A percentile compares a stretch with the other conserved stretches of the same genome.
Evolutionary conservation across 2,329 filamentous ascomycete genomes (phyloP).

Genomic region (Scopulariopsis brevicaulis): DNA sequence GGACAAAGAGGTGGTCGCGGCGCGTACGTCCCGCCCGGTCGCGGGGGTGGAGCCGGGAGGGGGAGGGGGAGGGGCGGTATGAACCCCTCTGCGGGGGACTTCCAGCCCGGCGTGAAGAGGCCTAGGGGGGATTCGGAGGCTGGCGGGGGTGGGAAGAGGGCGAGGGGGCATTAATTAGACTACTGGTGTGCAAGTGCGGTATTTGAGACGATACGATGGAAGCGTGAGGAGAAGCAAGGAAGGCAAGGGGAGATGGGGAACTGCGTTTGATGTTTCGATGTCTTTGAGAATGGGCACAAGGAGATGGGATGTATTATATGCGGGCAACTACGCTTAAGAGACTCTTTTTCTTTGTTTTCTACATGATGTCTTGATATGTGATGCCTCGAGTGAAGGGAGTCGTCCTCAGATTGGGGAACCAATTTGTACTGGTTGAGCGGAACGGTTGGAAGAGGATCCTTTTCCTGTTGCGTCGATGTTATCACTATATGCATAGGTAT

Average conservation of each 20-base stretch:
- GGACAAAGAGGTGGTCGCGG: slow-evolving; percentile 25
- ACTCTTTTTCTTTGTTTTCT: neutral
- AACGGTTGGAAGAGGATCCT: too few relatives aligned
- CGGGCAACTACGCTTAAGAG: neutral
- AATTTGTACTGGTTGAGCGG: too few relatives aligned
- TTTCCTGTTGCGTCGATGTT: too few relatives aligned
- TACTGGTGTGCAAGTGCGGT: too few relatives aligned
- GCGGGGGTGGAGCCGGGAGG: slow-evolving; percentile 21
- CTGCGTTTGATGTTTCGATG: too few relatives aligned
- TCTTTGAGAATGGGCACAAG: neutral
- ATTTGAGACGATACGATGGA: too few relatives aligned
- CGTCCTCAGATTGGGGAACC: too few relatives aligned
- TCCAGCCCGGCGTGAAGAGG: slow-evolving; percentile 46
- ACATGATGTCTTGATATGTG: too few relatives aligned
- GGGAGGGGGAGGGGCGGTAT: slow-evolving; percentile 24
- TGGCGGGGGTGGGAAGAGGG: slow-evolving; percentile 28
- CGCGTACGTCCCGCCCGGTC: slow-evolving; percentile 23
- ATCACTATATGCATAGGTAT: too few relatives aligned
- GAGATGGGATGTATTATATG: neutral
- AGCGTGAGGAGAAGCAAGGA: too few relatives aligned
- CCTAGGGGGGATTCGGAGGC: slow-evolving; percentile 39
- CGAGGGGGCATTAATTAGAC: slow-evolving; percentile 21
- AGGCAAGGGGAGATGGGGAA: too few relatives aligned
- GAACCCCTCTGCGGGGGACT: slow-evolving; percentile 41
- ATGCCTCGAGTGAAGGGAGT: too few relatives aligned